Evolutionary conservation across 306 rosid genomes (phyloP), one percentile per base, ranked within the genome.

Genomic region (Sechiopsis laciniata): DNA sequence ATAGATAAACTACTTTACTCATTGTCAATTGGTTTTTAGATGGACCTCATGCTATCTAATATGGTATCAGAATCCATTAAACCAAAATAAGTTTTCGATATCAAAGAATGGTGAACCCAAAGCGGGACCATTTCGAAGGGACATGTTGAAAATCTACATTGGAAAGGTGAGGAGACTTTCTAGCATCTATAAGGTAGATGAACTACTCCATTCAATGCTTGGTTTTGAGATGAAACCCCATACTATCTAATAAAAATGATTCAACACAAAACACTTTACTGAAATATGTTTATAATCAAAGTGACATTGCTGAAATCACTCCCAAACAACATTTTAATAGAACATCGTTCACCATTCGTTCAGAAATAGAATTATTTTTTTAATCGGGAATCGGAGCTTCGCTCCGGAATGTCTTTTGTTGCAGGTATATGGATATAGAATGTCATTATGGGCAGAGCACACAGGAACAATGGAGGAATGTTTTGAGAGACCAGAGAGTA

Each of bases 371-470:
- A 66, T 66, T 42, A 8, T 32, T 37, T 42, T 42, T 42, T 8
- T 0, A 8, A 42, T 6, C 48, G 48, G 11, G 11, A 42, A 42
- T 42, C 12, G 11, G 12, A 42, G 48, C 48, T 42, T 42, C 48
- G 48, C 48, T 8, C 11, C 48, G 14, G 9, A 21, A 11, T 15
- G 10, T 48, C 7, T 74, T 15, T 55, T 76, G 22, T 13, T 56
- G 63, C 83, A 90, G 97, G 84, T 90, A 8, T 76, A 89, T 76
- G 97, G 98, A 60, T 94, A 90, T 65, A 87, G 98, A 75, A 87
- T 85, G 93, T 87, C 98, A 37, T 74, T 90, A 8, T 94, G 98
- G 98, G 88, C 83, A 11, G 98, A 94, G 64, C 96, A 94, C 76
- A 77, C 83, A n/a, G 97, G 97, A 45, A 72, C 10, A 2, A 19